These are phyloP conservation scores for Sesbania bispinosa DNA, from an alignment of 306 rosid species.

Conservation along the genomic window DNA sequence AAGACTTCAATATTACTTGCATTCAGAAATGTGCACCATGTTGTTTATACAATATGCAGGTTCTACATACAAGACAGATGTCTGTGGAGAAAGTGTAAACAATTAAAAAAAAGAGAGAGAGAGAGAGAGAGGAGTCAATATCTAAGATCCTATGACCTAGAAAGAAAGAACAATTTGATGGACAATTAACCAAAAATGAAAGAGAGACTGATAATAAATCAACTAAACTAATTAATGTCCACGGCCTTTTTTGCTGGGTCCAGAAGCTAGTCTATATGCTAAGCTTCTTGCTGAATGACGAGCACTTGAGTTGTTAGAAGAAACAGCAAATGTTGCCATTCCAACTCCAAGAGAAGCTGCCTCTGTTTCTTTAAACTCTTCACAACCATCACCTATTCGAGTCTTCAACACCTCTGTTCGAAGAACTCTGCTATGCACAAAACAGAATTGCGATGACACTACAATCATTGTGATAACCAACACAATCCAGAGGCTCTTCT, in stretches of 20 bases:
- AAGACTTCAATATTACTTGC: background rate
- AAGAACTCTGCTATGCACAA: constrained; percentile 62
- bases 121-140: no score
- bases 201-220: background rate
- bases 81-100: background rate
- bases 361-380: constrained; percentile 17
- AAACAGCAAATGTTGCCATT: constrained; percentile 38
- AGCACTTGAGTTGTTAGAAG: constrained; percentile 42
- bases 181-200: background rate
- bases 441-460: constrained; percentile 28
- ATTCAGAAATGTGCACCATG: background rate
- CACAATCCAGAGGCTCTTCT: constrained; percentile 30
- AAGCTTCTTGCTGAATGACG: constrained; percentile 44
- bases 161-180: background rate
- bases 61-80: background rate
- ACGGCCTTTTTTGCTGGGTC: constrained; percentile 73
- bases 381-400: constrained; percentile 17
- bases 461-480: constrained; percentile 36
- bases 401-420: constrained; percentile 10
- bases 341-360: constrained; percentile 31
- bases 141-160: background rate
- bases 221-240: constrained; percentile 57
- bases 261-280: constrained; percentile 53
- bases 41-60: background rate
- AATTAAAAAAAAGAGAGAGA: background rate